A percentile compares a stretch with the other conserved stretches of the same genome.
Conservation (phyloP, 2,329 filamentous ascomycete species). For the Lasiodiplodia hormozganensis region DNA sequence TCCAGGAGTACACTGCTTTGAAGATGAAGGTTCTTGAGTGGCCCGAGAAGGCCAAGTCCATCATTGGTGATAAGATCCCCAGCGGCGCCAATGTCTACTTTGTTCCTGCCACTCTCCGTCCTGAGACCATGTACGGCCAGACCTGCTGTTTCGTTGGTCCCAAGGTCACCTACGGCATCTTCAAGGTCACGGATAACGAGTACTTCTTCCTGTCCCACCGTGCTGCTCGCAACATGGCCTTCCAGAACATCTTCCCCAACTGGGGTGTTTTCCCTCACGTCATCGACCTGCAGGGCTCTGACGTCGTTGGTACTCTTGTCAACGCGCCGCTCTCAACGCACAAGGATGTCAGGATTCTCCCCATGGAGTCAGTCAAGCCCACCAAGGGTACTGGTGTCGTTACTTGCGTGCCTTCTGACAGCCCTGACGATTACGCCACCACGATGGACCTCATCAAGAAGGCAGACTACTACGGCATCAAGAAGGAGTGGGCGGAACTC, state of each 20-base stretch:
- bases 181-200: conserved; percentile 70
- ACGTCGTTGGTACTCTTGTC: conserved; percentile 86
- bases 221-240: conserved; percentile 92
- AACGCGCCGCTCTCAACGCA: conserved; percentile 85
- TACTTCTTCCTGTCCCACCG: conserved; percentile 86
- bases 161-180: conserved; percentile 87
- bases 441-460: conserved; percentile 90
- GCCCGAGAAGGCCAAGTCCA: conserved; percentile 75
- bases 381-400: conserved; percentile 97
- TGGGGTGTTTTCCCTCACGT: conserved; percentile 79
- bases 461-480: conserved; percentile 92
- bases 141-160: conserved; percentile 95
- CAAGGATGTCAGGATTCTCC: conserved; percentile 83
- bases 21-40: conserved; percentile 93
- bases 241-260: conserved; percentile 82
- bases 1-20: conserved; percentile 90
- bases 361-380: conserved; percentile 92
- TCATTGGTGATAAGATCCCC: conserved; percentile 79
- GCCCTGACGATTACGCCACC: conserved; percentile 93
- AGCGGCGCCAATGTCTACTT: conserved; percentile 83
- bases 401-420: conserved; percentile 93
- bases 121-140: conserved; percentile 99
- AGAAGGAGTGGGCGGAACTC: conserved; percentile 94
- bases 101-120: conserved; percentile 87
- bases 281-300: conserved; percentile 76